phyloP scores from a whole-genome alignment of 768 basidiomycete species.

The Trametes cinnabarina region DNA sequence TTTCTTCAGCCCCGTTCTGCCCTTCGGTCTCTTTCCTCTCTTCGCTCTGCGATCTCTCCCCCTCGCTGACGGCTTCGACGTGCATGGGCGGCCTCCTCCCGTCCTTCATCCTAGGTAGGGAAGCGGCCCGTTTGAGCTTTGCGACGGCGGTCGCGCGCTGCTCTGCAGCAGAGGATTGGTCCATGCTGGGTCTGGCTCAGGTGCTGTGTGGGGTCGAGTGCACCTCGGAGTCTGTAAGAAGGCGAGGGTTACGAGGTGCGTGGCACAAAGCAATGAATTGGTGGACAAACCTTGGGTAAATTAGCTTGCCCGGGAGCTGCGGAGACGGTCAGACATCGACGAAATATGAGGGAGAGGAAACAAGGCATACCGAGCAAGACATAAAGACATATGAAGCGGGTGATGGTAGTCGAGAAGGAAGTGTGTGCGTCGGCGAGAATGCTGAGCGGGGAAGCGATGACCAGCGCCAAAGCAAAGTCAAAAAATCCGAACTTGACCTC shows the following conservation, averaged over 20 bases:
- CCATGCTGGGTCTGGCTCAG: constrained; percentile 30
- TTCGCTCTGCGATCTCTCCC: constrained; percentile 53
- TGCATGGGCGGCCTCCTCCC: constrained; percentile 88
- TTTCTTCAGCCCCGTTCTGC: constrained; percentile 12
- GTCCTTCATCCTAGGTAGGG: constrained; percentile 88
- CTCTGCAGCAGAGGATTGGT: constrained; percentile 54
- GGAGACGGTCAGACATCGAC: background rate
- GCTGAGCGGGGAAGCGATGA: constrained; percentile 17
- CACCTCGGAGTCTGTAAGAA: constrained; percentile 30
- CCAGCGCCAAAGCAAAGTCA: constrained; percentile 10
- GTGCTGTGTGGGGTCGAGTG: constrained; percentile 21
- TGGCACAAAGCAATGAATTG: constrained; percentile 17
- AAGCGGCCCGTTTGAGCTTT: constrained; percentile 89
- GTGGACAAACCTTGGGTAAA: constrained; percentile 15
- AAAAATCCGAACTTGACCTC: background rate
- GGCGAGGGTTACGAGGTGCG: constrained; percentile 16
- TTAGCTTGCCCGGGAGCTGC: constrained; percentile 15
- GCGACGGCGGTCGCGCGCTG: constrained; percentile 87
- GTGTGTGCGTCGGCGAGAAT: background rate
- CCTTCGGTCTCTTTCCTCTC: constrained; percentile 39
- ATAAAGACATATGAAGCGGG: constrained; percentile 13
- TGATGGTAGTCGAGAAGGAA: constrained; percentile 2
- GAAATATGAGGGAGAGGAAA: background rate
- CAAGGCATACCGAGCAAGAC: constrained; percentile 20
- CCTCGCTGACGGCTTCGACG: constrained; percentile 77